Evolutionary conservation across 1,284 basidiomycete genomes (phyloP), one percentile per base, ranked within the genome.

Genomic region (Trichosporon sp.): DNA sequence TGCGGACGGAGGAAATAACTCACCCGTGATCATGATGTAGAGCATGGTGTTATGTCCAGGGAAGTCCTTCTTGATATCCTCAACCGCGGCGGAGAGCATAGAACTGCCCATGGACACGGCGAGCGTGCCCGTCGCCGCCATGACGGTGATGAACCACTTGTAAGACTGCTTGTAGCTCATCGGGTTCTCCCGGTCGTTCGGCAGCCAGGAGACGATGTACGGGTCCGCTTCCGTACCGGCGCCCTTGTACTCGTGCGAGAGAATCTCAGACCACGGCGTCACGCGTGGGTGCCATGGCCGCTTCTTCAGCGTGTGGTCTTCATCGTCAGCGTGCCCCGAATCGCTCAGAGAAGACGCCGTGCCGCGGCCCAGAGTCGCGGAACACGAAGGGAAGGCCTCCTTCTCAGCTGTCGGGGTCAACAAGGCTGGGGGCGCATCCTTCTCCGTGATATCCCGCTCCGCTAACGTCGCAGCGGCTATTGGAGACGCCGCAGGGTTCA

Each of bases 221-320:
- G 84, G 85, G 4, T 82, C 78, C 1, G 78, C 76, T 6, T 80
- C 74, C 2, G 83, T 84, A 7, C 84, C 85, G 8, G 74, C 72
- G 1, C 73, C 73, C 43, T 68, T 70, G 68, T 71, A 74, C 16
- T 63, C 3, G 51, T 69, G 54, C 2, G 8, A 19, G 1, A 51
- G 19, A 32, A 74, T 63, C 2, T 14, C 46, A 7, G 38, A 16
- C 73, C 73, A 74, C 11, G 70, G 68, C 12, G 73, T 71, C 2
- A 65, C 21, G 54, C 43, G 16, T 1, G 40, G 16, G 10, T 67
- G 68, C 73, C 73, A 74, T 16, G 68, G 68, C 1, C 61, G 61
- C 4, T 32, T n/a, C 8, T 19, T 12, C n/a, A 70, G 72, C 1
- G 59, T 61, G 65, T 19, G 66, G 46, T 72, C 70, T 32, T 35